These are phyloP conservation scores for Ceratocystis alfenasii DNA, from an alignment of 2,329 filamentous ascomycete genomes.

Conservation along the genomic window DNA sequence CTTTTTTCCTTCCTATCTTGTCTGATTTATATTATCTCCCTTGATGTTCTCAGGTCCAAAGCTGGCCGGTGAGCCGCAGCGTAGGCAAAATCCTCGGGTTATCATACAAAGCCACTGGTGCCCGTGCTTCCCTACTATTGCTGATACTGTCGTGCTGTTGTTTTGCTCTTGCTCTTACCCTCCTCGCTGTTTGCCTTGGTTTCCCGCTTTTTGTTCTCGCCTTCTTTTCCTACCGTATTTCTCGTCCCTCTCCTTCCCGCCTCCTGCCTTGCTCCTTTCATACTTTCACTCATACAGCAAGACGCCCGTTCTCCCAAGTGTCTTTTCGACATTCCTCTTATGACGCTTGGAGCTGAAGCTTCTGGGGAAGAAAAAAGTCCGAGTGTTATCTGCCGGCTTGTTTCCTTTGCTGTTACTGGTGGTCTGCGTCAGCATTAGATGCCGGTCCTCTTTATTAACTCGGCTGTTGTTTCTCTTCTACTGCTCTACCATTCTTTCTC, in stretches of 20 bases:
- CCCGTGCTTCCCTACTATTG: background rate
- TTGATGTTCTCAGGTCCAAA: no score
- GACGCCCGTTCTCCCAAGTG: background rate
- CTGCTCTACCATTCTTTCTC: background rate
- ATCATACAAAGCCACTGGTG: background rate
- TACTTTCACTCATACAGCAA: background rate
- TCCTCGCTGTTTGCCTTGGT: background rate
- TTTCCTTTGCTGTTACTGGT: background rate
- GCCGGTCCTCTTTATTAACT: background rate
- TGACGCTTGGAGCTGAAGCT: slow-evolving; percentile 3
- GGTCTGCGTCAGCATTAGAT: background rate
- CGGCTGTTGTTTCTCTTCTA: slow-evolving; percentile 1
- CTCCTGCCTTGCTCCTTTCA: background rate
- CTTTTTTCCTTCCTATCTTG: no score
- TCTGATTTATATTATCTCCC: no score
- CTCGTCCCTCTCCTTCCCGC: background rate
- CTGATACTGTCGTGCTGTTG: background rate
- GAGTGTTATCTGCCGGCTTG: background rate
- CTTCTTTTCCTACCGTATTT: background rate
- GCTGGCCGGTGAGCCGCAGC: background rate
- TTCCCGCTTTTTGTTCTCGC: background rate
- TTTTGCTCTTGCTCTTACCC: background rate
- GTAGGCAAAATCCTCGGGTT: background rate
- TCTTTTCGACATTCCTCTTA: background rate
- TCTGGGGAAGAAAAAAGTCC: background rate